These are phyloP conservation scores for Thamnidium elegans DNA, from an alignment of 192 early-diverging fungal species.

Conservation along the genomic window DNA sequence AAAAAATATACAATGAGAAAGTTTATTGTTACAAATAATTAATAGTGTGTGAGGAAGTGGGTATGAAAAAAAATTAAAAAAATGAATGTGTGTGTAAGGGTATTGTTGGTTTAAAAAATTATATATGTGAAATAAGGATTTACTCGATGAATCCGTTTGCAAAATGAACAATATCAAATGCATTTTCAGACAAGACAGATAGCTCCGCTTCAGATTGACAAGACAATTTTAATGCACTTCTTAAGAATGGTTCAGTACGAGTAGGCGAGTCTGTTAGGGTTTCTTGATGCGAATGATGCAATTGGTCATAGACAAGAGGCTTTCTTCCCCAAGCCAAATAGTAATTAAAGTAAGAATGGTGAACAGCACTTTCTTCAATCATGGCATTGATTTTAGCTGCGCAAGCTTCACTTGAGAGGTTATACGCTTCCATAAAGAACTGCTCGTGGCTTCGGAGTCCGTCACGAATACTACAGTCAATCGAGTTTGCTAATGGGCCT, in stretches of 20 bases:
- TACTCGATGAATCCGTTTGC: slow-evolving; percentile 7
- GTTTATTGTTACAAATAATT: slow-evolving; percentile 1
- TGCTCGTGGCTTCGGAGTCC: not conserved
- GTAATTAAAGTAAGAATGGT: slow-evolving; percentile 15
- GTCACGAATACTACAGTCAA: not conserved
- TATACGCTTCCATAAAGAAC: slow-evolving; percentile 1
- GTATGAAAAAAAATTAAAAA: not conserved
- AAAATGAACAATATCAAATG: slow-evolving; percentile 15
- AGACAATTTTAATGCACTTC: not conserved
- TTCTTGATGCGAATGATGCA: not conserved
- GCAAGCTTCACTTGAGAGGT: not conserved
- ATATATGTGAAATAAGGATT: not conserved
- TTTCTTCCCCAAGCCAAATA: slow-evolving; percentile 12
- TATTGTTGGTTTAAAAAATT: not conserved
- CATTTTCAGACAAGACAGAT: not conserved
- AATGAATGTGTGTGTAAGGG: slow-evolving; percentile 1
- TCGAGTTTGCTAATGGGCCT: slow-evolving; percentile 3
- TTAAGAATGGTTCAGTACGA: not conserved
- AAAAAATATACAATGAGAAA: not conserved
- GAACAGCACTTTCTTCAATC: not conserved
- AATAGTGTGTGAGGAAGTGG: not conserved
- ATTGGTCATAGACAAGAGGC: not conserved
- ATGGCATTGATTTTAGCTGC: not conserved
- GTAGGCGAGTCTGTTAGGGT: not conserved
- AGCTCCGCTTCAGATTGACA: not conserved